phyloP scores from a whole-genome alignment of 1,139 yeast genomes.

The Saccharomyces hybrid region DNA sequence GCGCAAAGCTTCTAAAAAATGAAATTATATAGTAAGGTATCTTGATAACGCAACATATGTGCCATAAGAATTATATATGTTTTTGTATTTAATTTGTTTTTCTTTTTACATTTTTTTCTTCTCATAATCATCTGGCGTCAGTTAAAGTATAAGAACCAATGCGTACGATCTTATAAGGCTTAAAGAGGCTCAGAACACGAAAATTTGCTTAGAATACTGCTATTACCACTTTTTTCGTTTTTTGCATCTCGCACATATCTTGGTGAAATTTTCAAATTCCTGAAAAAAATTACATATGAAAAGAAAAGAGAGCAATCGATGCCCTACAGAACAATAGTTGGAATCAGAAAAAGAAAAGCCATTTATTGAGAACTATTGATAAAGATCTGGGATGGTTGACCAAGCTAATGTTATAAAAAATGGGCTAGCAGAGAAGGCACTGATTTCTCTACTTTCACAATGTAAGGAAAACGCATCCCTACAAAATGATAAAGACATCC shows the following conservation, averaged over 20 bases:
- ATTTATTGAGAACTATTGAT: background rate
- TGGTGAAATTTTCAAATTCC: background rate
- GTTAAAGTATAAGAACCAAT: no score
- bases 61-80: background rate
- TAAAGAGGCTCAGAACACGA: background rate
- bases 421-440: slow-evolving; percentile 13
- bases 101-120: background rate
- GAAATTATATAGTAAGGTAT: background rate
- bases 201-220: background rate
- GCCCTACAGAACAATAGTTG: background rate
- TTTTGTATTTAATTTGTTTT: background rate
- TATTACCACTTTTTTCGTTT: background rate
- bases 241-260: background rate
- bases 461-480: slow-evolving; percentile 21
- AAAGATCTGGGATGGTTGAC: background rate
- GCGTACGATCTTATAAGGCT: background rate
- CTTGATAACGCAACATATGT: background rate
- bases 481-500: slow-evolving; percentile 32
- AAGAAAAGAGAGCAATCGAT: background rate
- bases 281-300: background rate
- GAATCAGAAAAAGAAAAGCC: background rate
- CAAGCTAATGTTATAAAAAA: background rate
- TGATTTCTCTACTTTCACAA: slow-evolving; percentile 20
- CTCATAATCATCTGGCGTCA: no score
- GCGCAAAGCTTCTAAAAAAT: background rate